Percentiles rank a stretch among this genome's conserved stretches.
Conservation (phyloP, 805 yeast genomes). For the Millerozyma acaciae region DNA sequence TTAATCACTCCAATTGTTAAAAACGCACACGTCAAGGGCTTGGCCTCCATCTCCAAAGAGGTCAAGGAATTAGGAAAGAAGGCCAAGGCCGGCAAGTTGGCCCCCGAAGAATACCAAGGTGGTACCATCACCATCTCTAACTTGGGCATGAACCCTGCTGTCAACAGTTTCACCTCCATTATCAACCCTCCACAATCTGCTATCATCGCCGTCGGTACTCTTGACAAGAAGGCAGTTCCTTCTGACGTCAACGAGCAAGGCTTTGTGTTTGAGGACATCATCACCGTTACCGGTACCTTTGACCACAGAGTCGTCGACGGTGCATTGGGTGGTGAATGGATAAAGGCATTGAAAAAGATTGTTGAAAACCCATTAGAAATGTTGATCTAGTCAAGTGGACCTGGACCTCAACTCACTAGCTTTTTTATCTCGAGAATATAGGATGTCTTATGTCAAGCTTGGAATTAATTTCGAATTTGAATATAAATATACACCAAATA, state of each 20-base stretch:
- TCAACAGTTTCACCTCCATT: constrained; percentile 88
- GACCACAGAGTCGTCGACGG: constrained; percentile 98
- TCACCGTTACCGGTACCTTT: constrained; percentile 92
- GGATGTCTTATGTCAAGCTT: no score
- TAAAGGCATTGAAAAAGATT: constrained; percentile 85
- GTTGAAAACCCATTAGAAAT: constrained; percentile 95
- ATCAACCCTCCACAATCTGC: constrained; percentile 97
- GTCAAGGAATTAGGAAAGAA: constrained; percentile 92
- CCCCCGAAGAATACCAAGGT: constrained; percentile 98
- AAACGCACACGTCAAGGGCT: constrained; percentile 84
- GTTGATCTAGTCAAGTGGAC: constrained; percentile 69
- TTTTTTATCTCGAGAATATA: no score
- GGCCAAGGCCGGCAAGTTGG: constrained; percentile 89
- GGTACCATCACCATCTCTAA: constrained; percentile 98
- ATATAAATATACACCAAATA: no score
- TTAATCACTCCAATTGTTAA: constrained; percentile 93
- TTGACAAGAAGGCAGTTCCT: constrained; percentile 87
- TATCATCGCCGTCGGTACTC: constrained; percentile 91
- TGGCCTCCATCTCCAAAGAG: constrained; percentile 73
- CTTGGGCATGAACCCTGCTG: constrained; percentile 98
- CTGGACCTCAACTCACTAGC: no score
- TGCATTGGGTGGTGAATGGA: constrained; percentile 95
- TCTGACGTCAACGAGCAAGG: constrained; percentile 90
- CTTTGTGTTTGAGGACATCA: constrained; percentile 84
- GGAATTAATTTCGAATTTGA: no score